Evolutionary conservation across 139 green algal species (phyloP), one percentile per base, ranked within the genome.

Genomic region (Picochlorum sp.): DNA sequence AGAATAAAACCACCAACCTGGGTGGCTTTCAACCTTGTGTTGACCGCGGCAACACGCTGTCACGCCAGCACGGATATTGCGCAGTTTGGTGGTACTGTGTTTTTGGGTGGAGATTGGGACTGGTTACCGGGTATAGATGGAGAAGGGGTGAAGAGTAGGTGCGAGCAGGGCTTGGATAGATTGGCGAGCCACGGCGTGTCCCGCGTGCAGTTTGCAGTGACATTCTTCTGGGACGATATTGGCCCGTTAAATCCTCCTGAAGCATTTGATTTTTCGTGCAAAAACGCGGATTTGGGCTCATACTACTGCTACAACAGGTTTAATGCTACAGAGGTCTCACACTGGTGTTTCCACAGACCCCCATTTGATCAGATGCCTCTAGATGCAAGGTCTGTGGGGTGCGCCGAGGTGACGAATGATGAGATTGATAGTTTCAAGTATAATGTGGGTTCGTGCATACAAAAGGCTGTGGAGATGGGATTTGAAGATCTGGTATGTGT

Each of bases 271-370:
- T 15, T n/a, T 10, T 62, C 20, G 11, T 70, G 69, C 6, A 8
- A 30, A 21, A 15, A 50, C 30, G 31, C 68, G n/a, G 38, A 52
- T 49, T 65, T 70, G 55, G n/a, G 16, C 45, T 62, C 31, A 37
- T 73, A 73, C 65, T 70, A 73, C 51, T 70, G 66, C 47, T 63
- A 49, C 24, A 63, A 60, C 16, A 21, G 57, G 6, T 64, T 73
- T 50, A 72, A 69, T 30, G 49, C 68, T 18, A 61, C 61, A 2
- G 0, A 41, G 9, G 30, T 70, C 0, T n/a, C 44, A 1, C 54
- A 70, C 6, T 70, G 44, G 24, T 75, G 62, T 45, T 70, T 61
- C 26, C 20, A 49, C 4, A 65, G 24, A 21, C n/a, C 52, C 47
- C 16, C 9, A 30, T 20, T 34, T 9, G 57, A 30, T 56, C 34